Evolutionary conservation across 2,329 filamentous ascomycete genomes (phyloP), one percentile per base, ranked within the genome.

Genomic region (Albophoma yamanashiensis): DNA sequence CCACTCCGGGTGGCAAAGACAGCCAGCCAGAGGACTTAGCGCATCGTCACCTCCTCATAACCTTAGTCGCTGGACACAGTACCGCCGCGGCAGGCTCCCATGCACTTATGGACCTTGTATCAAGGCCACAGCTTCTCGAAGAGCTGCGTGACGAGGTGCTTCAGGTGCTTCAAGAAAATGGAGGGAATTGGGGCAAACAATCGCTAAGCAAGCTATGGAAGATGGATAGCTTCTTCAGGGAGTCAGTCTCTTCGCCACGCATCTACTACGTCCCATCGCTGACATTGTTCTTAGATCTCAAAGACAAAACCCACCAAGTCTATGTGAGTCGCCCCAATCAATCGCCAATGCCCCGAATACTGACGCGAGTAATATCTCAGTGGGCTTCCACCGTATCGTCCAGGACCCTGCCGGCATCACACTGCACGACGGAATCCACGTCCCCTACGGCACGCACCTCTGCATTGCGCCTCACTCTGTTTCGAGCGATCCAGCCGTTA

Each of bases 161-260:
- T 9, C 12, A 56, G 20, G 47, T 59, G 11, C 39, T 62, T n/a
- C 38, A 31, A 39, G 52, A 57, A 1, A 47, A 58, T 2, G 59
- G 57, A 17, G 45, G 45, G 6, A 39, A 39, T 6, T 61, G 60
- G 56, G 55, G 55, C 2, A 63, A 58, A 45, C 58, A 60, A 22
- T 42, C 50, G 40, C n/a, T 61, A 27, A 39, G 55, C 20, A 58
- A 59, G 52, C 14, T 61, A 17, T 50, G 55, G 36, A 63, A 63
- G 55, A 56, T 63, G 60, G 62, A 63, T n/a, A 63, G 62, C 36
- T 61, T 63, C 43, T 52, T 63, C 12, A 36, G 62, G 38, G 62
- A 63, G 62, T 63, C 9, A 56, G 62, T 40, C 4, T 1, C 45
- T 31, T 5, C 47, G 7, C 47, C 6, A n/a, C 4, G 2, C 17